phyloP scores from a whole-genome alignment of 768 basidiomycete species.

The Tulasnella sp. region DNA sequence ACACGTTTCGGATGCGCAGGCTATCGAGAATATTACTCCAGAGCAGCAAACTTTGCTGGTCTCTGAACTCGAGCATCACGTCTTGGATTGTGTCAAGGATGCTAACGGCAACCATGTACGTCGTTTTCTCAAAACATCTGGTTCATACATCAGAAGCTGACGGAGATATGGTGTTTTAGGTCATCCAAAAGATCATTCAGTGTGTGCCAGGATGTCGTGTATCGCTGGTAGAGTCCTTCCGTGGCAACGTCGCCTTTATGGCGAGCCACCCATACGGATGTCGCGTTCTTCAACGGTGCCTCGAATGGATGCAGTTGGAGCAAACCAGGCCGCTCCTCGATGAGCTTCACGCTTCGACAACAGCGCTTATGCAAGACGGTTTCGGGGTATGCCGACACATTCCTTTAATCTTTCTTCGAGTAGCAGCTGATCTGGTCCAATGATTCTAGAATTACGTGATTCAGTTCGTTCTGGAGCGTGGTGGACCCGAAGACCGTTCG shows the following conservation, averaged over 20 bases:
- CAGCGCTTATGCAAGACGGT: slow-evolving; percentile 75
- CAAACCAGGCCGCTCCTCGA: slow-evolving; percentile 64
- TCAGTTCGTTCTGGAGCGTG: slow-evolving; percentile 83
- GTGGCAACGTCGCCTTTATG: slow-evolving; percentile 66
- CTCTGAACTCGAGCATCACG: slow-evolving; percentile 63
- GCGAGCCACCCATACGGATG: slow-evolving; percentile 89
- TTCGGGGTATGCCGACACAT: slow-evolving; percentile 54
- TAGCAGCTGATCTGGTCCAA: neutral
- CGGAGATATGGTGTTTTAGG: slow-evolving; percentile 31
- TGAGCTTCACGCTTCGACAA: slow-evolving; percentile 63
- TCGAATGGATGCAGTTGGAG: slow-evolving; percentile 67
- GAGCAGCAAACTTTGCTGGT: slow-evolving; percentile 72
- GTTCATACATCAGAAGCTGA: neutral
- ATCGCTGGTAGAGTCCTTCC: slow-evolving; percentile 62
- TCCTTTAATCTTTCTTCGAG: neutral
- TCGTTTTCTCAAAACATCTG: slow-evolving; percentile 4
- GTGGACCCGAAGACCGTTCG: slow-evolving; percentile 54
- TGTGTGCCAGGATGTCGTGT: slow-evolving; percentile 66
- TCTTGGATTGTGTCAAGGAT: slow-evolving; percentile 79
- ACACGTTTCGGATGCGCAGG: slow-evolving; percentile 35
- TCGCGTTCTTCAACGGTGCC: slow-evolving; percentile 84
- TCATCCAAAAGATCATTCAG: slow-evolving; percentile 82
- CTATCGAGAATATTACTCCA: slow-evolving; percentile 66
- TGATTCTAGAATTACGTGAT: slow-evolving; percentile 79
- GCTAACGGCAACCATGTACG: slow-evolving; percentile 89